phyloP scores from a whole-genome alignment of 2,329 filamentous ascomycete species.

The Colletotrichum karsti region DNA sequence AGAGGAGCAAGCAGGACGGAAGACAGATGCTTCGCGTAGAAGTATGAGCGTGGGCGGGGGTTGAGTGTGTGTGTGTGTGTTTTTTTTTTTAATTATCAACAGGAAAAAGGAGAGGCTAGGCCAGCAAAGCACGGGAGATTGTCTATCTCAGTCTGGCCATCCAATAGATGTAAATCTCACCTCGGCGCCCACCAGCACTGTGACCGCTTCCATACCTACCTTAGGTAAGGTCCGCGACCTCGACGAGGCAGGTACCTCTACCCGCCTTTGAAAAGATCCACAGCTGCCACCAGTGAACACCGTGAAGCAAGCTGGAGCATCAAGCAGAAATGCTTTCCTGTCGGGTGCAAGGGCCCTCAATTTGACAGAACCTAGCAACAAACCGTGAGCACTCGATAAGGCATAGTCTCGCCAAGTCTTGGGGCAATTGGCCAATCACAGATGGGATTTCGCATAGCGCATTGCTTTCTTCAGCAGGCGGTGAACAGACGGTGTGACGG shows the following conservation, averaged over 20 bases:
- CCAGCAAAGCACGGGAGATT: neutral
- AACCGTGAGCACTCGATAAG: neutral
- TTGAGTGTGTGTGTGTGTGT: neutral
- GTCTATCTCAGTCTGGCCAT: neutral
- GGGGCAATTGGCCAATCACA: conserved; percentile 11
- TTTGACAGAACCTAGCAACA: neutral
- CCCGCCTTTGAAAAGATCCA: neutral
- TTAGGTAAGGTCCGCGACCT: neutral
- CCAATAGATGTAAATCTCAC: neutral
- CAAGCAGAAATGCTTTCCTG: neutral
- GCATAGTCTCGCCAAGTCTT: neutral
- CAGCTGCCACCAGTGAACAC: neutral
- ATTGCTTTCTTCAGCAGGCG: conserved; percentile 8
- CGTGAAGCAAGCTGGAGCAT: neutral
- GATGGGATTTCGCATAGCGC: neutral
- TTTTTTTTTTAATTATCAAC: neutral
- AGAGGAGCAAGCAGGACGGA: neutral
- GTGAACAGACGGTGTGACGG: neutral
- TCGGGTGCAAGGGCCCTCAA: neutral
- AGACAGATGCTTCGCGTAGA: neutral
- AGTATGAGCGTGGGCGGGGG: neutral
- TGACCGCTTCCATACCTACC: neutral
- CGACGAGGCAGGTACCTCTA: neutral
- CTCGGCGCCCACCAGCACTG: neutral
- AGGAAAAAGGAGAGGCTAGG: conserved; percentile 5